Evolutionary conservation across 345 rosid species (phyloP).

Genomic region (Anastatica hierochuntica): DNA sequence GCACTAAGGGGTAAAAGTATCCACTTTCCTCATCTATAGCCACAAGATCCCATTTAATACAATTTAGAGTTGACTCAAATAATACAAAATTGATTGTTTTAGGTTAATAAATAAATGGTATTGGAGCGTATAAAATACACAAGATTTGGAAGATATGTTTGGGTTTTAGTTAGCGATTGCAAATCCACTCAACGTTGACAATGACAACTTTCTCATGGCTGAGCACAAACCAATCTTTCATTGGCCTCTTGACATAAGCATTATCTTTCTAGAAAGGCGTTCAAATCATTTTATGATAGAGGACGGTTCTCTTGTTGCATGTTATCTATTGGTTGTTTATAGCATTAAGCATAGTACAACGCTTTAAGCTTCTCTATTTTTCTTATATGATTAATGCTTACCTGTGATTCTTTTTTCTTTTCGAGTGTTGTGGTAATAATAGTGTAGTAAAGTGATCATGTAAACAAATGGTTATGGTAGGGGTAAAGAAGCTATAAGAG

Average conservation of each 20-base stretch:
- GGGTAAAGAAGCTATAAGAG: background rate
- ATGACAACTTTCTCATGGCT: too few species aligned
- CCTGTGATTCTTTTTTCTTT: too few species aligned
- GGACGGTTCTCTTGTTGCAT: background rate
- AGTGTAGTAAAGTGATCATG: too few species aligned
- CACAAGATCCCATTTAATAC: constrained; percentile 3
- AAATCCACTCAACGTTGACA: constrained; percentile 2
- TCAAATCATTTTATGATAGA: background rate
- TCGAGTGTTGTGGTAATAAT: too few species aligned
- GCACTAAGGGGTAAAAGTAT: constrained; percentile 6
- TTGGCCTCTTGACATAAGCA: background rate
- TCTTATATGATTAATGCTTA: too few species aligned
- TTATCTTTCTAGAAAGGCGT: constrained; percentile 1
- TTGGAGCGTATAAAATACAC: constrained; percentile 1
- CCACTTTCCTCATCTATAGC: constrained; percentile 4
- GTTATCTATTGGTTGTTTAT: background rate
- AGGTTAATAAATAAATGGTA: too few species aligned
- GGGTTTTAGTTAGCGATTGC: background rate
- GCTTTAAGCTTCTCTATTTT: too few species aligned
- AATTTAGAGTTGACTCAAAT: constrained; percentile 19
- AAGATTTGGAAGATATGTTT: constrained; percentile 7
- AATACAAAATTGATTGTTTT: too few species aligned
- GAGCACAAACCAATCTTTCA: background rate
- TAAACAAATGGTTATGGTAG: background rate
- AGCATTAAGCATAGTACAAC: background rate